Percentiles rank a stretch among this genome's conserved stretches.
Evolutionary conservation across 2,329 filamentous ascomycete genomes (phyloP).

Genomic region (Hirsutella rhossiliensis): DNA sequence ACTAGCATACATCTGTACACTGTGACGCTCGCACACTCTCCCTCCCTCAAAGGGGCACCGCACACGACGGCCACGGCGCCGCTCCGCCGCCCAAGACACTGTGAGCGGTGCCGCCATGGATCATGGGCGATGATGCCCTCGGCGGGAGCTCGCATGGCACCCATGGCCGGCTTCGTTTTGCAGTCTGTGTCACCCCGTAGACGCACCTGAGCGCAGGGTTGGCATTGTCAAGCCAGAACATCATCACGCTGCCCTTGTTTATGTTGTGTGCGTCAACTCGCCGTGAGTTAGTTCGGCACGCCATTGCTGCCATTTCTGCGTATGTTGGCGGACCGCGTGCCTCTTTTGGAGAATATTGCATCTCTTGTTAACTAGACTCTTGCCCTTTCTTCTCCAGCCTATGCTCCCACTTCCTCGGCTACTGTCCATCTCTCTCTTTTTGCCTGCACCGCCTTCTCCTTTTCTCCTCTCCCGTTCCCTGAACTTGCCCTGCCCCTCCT

Average conservation of each 20-base stretch:
- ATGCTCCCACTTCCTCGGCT: no score
- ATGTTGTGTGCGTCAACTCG: not conserved
- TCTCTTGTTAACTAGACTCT: no score
- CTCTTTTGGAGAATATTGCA: no score
- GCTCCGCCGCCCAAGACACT: not conserved
- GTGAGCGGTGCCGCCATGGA: not conserved
- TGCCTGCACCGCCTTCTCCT: not conserved
- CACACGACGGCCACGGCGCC: not conserved
- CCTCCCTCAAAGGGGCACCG: no score
- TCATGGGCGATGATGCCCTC: not conserved
- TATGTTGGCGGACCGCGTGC: no score
- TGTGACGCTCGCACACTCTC: no score
- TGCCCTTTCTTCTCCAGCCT: no score
- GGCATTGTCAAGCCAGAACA: constrained; percentile 1
- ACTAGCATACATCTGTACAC: no score
- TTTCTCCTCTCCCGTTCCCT: not conserved
- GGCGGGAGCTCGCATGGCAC: constrained; percentile 1
- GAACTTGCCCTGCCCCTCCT: not conserved
- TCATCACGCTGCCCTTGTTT: not conserved
- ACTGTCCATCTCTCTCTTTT: no score
- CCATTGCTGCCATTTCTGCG: not conserved
- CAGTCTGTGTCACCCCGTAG: not conserved
- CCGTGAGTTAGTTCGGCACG: not conserved
- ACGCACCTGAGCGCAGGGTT: constrained; percentile 1
- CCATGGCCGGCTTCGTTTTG: constrained; percentile 1